These are phyloP conservation scores for Toxoplasma gondii DNA, from an alignment of 169 alveolate species.

Conservation along the genomic window DNA sequence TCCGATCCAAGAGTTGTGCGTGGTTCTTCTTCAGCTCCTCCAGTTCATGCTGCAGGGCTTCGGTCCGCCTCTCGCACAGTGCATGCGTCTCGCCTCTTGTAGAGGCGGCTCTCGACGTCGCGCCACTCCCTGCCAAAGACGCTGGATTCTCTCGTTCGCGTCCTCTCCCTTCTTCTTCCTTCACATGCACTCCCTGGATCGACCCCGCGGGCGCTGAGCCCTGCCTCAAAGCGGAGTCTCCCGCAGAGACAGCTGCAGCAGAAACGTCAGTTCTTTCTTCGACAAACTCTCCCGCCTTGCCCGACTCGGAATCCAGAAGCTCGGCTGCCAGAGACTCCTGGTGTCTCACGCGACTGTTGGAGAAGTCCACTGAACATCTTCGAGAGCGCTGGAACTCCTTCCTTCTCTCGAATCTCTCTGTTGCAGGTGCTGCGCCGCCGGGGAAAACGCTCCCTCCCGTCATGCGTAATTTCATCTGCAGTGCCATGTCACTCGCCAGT, in stretches of 20 bases:
- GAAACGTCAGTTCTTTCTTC: neutral
- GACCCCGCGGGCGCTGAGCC: neutral
- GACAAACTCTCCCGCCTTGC: neutral
- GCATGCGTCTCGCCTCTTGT: neutral
- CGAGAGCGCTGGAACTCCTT: neutral
- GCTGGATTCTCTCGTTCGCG: neutral
- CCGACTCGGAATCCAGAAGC: neutral
- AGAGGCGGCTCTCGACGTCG: no score
- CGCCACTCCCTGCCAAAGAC: no score
- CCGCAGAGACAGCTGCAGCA: no score
- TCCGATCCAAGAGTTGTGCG: constrained; percentile 1
- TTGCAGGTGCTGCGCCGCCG: neutral
- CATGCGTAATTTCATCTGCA: neutral
- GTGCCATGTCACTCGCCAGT: neutral
- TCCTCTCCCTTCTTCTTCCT: neutral
- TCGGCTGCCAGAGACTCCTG: neutral
- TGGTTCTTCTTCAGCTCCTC: constrained; percentile 20
- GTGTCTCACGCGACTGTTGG: neutral
- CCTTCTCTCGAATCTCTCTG: neutral
- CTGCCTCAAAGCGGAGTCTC: no score
- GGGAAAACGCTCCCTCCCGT: neutral
- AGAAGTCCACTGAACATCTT: neutral
- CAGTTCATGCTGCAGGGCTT: neutral
- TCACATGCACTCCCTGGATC: neutral
- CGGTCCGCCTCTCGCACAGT: neutral